Evolutionary conservation across 306 rosid species (phyloP).

Genomic region (Malus domestica): DNA sequence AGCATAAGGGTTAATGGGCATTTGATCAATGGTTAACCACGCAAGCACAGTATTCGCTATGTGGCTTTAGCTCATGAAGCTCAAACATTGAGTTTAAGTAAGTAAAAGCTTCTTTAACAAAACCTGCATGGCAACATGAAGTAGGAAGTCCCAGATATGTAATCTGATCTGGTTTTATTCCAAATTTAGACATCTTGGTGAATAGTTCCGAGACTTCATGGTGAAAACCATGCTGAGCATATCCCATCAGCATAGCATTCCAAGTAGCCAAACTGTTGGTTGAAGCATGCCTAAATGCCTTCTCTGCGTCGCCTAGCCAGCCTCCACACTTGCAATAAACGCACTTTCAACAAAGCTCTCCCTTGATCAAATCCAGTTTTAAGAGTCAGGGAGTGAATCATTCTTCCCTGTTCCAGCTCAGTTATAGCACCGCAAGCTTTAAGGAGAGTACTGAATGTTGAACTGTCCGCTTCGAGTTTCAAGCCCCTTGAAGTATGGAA

Average conservation of each 20-base stretch:
- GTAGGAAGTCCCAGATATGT: conserved; percentile 9
- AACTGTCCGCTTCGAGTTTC: background rate
- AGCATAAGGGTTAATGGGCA: conserved; percentile 8
- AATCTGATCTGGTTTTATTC: conserved; percentile 9
- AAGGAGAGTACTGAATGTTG: background rate
- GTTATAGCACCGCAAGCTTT: conserved; percentile 11
- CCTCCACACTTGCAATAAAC: conserved; percentile 11
- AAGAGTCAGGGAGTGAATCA: background rate
- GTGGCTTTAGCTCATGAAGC: background rate
- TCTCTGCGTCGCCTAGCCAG: conserved; percentile 3
- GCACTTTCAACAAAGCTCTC: conserved; percentile 10
- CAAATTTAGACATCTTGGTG: conserved; percentile 1
- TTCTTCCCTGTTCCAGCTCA: conserved; percentile 3
- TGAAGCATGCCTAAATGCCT: background rate
- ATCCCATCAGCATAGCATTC: conserved; percentile 15
- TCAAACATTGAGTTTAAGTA: conserved; percentile 4
- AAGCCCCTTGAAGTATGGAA: conserved; percentile 1
- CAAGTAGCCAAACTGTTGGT: conserved; percentile 2
- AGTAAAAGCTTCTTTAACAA: conserved; percentile 2
- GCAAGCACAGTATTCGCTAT: conserved; percentile 6
- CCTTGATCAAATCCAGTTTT: conserved; percentile 12
- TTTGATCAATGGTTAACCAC: conserved; percentile 9
- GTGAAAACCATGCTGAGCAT: background rate
- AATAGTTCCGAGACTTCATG: background rate
- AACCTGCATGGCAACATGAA: conserved; percentile 6